These are phyloP conservation scores for Sclerotinia minor DNA, from an alignment of 2,329 filamentous ascomycete species.

Conservation along the genomic window DNA sequence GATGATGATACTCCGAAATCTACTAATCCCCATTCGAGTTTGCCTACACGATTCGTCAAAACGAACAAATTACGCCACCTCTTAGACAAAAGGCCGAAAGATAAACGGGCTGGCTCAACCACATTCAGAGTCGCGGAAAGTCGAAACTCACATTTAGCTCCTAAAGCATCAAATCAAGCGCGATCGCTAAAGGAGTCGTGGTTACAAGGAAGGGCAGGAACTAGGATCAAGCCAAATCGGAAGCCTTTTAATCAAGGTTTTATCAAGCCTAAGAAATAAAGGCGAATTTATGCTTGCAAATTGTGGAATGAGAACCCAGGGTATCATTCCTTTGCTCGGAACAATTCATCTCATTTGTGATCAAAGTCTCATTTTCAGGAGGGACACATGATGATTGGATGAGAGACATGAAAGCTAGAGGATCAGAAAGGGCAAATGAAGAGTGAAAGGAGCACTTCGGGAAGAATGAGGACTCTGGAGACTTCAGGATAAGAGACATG, in stretches of 20 bases:
- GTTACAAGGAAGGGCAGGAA: constrained; percentile 36
- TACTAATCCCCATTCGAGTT: not conserved
- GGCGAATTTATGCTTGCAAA: not conserved
- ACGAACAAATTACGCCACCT: constrained; percentile 37
- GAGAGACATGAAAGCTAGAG: not conserved
- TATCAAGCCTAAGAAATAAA: constrained; percentile 31
- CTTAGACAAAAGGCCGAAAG: constrained; percentile 37
- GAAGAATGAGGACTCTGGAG: not conserved
- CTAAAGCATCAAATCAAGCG: constrained; percentile 35
- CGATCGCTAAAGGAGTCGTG: constrained; percentile 37
- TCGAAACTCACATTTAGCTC: constrained; percentile 33
- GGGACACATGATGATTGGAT: not conserved
- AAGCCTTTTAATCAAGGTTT: constrained; percentile 36
- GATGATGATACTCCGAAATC: constrained; percentile 25
- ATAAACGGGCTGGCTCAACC: constrained; percentile 36
- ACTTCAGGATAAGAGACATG: not conserved
- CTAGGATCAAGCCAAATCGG: constrained; percentile 28
- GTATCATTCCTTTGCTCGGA: not conserved
- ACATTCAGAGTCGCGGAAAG: constrained; percentile 38
- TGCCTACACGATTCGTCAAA: constrained; percentile 29
- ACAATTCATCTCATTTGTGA: not conserved
- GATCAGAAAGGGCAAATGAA: not conserved
- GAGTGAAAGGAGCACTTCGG: not conserved
- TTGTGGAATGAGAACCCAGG: not conserved
- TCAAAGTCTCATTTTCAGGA: not conserved